Base-by-base conservation (phyloP, 768 basidiomycete species). In the Hysterangium stoloniferum region DNA sequence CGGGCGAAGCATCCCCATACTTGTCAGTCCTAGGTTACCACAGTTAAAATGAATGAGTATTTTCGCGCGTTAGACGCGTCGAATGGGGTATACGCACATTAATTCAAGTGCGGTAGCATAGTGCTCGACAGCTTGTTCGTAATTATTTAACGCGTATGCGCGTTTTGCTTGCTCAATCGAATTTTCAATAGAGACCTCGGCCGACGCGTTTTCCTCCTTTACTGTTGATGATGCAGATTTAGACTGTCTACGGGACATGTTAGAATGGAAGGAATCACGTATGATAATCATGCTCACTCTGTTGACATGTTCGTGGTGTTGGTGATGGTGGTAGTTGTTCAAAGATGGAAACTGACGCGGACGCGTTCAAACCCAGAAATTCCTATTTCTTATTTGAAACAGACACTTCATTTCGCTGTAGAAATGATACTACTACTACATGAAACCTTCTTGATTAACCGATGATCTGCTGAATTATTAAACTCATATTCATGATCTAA, bases 81-180 rank as follows among this genome's bases (percentile, higher is more conserved):
- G 20, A 27, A 54, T 32, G 41, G 50, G 64, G 66, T 66, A 62
- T 70, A 80, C 88, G 62, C 67, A 91, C 91, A 82, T 71, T 52
- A 85, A 64, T 64, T 95, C 91, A 40, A 95, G 78, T 4, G 90
- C 90, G 32, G 76, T 80, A 33, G 86, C 84, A 66, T 92, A 93
- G 61, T 82, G 71, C 29, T 91, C 86, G 12, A 89, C 80, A 1
- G 92, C 84, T 59, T 89, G 81, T 58, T 92, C 86, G 58, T 81
- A 93, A 65, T 89, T 87, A 62, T 75, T 78, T 61, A 93, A 78
- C 25, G 91, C 89, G 66, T 89, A 88, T 1, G 89, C 88, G 71
- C 88, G 86, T 73, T 86, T 86, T 1, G 84, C 89, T 54, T 80
- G 84, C 61, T 88, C 87, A 49, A 91, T 69, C 8, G 75, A 71